These are phyloP conservation scores for Trichoderma asperelloides DNA, from an alignment of 495 filamentous ascomycete genomes.

Conservation along the genomic window DNA sequence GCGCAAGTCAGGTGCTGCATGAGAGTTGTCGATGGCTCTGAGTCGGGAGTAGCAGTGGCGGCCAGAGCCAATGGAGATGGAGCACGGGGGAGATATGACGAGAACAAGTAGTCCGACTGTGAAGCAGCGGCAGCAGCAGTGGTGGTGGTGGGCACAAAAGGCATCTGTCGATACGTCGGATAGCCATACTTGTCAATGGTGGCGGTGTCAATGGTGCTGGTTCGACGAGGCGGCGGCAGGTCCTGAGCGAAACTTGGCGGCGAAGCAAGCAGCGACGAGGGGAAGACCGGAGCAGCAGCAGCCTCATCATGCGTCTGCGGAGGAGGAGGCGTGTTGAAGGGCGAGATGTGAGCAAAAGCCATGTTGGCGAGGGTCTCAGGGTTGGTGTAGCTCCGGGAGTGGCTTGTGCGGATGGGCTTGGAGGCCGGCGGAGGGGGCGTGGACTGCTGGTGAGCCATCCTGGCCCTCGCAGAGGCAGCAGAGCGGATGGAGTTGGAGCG, in stretches of 20 bases:
- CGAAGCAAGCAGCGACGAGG: conserved; percentile 48
- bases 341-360: conserved; percentile 29
- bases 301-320: conserved; percentile 18
- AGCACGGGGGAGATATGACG: conserved; percentile 34
- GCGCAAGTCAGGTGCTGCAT: conserved; percentile 67
- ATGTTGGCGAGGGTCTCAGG: conserved; percentile 49
- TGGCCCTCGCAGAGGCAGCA: background rate
- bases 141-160: conserved; percentile 47
- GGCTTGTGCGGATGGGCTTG: conserved; percentile 22
- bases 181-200: conserved; percentile 63
- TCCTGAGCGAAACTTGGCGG: conserved; percentile 53
- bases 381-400: conserved; percentile 59
- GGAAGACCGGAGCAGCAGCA: conserved; percentile 24
- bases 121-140: conserved; percentile 20
- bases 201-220: conserved; percentile 58
- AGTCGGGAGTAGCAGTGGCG: conserved; percentile 29
- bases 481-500: conserved; percentile 23
- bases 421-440: conserved; percentile 15
- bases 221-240: conserved; percentile 52
- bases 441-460: background rate
- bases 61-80: conserved; percentile 40
- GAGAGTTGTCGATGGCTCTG: conserved; percentile 55
- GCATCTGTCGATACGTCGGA: conserved; percentile 70
- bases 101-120: conserved; percentile 36
- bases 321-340: conserved; percentile 8